Evolutionary conservation across 2,329 filamentous ascomycete genomes (phyloP), one percentile per base, ranked within the genome.

Genomic region (Trichoderma pleuroti): DNA sequence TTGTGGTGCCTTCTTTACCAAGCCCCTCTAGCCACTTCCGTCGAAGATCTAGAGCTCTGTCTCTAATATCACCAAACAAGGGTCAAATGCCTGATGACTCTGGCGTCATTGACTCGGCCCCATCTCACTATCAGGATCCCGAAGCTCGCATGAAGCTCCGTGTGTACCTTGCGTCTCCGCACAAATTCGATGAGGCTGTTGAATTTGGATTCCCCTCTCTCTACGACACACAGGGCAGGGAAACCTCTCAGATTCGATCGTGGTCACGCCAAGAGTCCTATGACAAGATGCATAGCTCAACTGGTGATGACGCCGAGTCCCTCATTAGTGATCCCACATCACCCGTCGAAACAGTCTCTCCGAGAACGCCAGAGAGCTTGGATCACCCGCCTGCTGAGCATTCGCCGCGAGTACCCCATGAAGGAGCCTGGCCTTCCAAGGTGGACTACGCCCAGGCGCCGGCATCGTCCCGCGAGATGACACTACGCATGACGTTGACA

Each of bases 101-200:
- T 5, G 68, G 75, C 16, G 72, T 75, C 24, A 88, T 92, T 71
- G 93, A 97, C 75, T 86, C 91, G 5, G 85, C 87, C 39, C 92
- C 93, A 5, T 88, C 92, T 46, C 92, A 97, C 81, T 98, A 97
- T 77, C 93, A 93, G 78, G 94, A 98, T 75, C 93, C 94, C 0
- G 93, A 97, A 78, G 93, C 94, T 49, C 89, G 95, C 39, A 86
- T 93, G 75, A 97, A 97, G 81, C 84, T 98, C 24, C 90, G 94
- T 14, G 90, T 93, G 8, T 97, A 94, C 76, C 87, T 97, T 24
- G 92, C 93, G 9, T 97, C 94, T 1, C 92, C 94, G 1, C 93
- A 97, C 75, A 97, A 97, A 78, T 98, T 98, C 75, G 95, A 98
- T 78, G 95, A 98, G 81, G 94, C 93, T 1, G 88, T 98, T 66